Evolutionary conservation across 352 stramenopile genomes (phyloP).

Genomic region (Phytophthora cryptogea): DNA sequence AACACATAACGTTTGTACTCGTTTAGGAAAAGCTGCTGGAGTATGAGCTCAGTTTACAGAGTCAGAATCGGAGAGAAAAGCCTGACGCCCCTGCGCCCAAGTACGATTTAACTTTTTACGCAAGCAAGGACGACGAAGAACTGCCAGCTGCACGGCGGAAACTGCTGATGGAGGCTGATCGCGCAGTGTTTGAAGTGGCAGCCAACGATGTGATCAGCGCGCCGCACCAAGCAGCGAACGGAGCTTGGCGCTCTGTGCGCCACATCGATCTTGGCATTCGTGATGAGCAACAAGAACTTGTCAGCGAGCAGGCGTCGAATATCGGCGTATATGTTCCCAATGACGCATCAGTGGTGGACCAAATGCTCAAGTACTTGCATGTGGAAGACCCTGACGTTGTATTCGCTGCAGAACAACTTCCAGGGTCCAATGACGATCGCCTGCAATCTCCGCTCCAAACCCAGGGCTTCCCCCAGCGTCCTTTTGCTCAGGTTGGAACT

Average conservation of each 20-base stretch:
- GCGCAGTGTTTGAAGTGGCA: slow-evolving; percentile 50
- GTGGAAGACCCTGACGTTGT: slow-evolving; percentile 54
- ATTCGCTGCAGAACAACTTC: slow-evolving; percentile 42
- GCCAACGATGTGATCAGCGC: slow-evolving; percentile 66
- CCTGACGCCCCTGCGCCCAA: slow-evolving; percentile 38
- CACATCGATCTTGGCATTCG: slow-evolving; percentile 69
- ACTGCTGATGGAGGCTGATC: slow-evolving; percentile 44
- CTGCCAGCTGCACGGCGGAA: slow-evolving; percentile 31
- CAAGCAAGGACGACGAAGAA: slow-evolving; percentile 33
- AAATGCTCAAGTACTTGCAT: slow-evolving; percentile 52
- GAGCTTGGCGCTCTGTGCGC: slow-evolving; percentile 62
- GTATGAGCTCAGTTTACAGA: slow-evolving; percentile 73
- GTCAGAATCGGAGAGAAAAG: slow-evolving; percentile 25
- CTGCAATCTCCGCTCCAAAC: slow-evolving; percentile 22
- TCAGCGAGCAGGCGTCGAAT: slow-evolving; percentile 71
- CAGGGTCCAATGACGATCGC: not conserved
- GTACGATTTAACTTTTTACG: slow-evolving; percentile 59
- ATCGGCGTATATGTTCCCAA: slow-evolving; percentile 84
- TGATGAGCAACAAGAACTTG: slow-evolving; percentile 47
- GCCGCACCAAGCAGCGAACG: slow-evolving; percentile 58
- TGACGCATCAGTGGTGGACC: slow-evolving; percentile 47
- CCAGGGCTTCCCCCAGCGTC: slow-evolving; percentile 30
- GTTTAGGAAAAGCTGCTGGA: slow-evolving; percentile 80
- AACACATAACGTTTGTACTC: not conserved
- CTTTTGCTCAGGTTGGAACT: slow-evolving; percentile 61